Evolutionary conservation across 2,329 filamentous ascomycete genomes (phyloP), one percentile per base, ranked within the genome.

Genomic region (Neodidymelliopsis sp.): DNA sequence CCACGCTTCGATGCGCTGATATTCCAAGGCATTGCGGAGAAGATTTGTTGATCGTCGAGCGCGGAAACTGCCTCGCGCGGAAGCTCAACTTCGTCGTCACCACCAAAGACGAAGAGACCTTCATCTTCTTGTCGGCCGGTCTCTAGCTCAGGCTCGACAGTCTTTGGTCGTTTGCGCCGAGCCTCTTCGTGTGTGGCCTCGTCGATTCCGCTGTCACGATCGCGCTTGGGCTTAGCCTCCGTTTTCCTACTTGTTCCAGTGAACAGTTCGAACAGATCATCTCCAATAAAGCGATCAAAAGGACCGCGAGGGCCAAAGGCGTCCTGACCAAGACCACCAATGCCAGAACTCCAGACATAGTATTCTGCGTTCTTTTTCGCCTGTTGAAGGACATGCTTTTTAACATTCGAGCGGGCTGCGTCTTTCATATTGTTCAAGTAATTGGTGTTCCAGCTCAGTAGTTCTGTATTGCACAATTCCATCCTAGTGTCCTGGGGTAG

Each of bases 21-120:
- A 56, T 89, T 89, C 86, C 86, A 89, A 9, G 86, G 86, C 79
- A 89, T 84, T n/a, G 80, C 74, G 4, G 81, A 83, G 18, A 83
- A 83, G 20, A 82, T 80, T 36, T 86, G 81, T 42, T 86, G 82
- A 49, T 95, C 88, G 4, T 84, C 83, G 42, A 94, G 80, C 6
- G 83, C 81, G 0, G 83, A 80, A 0, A 79, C 82, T 1, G 83
- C 87, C 30, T 89, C 84, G 72, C 90, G 84, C 15, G 86, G 89
- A 18, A 90, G 71, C 69, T 95, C 91, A 15, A 87, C 70, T 7
- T 81, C 81, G 10, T 81, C 81, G 55, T 77, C 63, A 8, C 63
- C 66, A 13, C 57, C 56, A n/a, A 52, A 46, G 35, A 66, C 50
- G 35, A 60, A 61, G 25, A 68, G 49, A 4, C 34, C 61, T 36